These are phyloP conservation scores for Calonectria naviculata DNA, from an alignment of 2,329 filamentous ascomycete species.

Conservation along the genomic window DNA sequence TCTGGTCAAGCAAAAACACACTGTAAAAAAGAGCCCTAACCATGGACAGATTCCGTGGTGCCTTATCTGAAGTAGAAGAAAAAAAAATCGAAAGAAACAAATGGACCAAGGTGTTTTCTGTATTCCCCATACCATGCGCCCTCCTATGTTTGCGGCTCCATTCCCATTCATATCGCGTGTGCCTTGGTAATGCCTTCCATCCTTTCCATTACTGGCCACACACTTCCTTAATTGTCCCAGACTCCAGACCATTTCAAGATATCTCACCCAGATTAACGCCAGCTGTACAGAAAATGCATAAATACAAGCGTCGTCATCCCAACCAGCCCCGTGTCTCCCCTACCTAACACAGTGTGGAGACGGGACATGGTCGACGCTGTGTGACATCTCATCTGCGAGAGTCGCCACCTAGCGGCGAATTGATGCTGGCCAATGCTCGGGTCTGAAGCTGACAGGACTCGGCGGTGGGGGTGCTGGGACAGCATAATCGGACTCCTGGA, in stretches of 20 bases:
- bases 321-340: conserved; percentile 4
- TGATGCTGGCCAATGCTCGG: conserved; percentile 63
- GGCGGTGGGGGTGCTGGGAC: conserved; percentile 75
- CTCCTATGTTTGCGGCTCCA: conserved; percentile 21
- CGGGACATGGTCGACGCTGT: conserved; percentile 23
- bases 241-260: conserved; percentile 34
- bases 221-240: conserved; percentile 24
- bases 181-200: conserved; percentile 23
- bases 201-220: conserved; percentile 26
- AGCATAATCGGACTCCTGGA: conserved; percentile 69
- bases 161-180: conserved; percentile 16
- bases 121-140: conserved; percentile 31
- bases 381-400: conserved; percentile 19
- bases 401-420: conserved; percentile 40
- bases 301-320: conserved; percentile 7
- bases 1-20: background rate
- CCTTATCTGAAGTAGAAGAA: conserved; percentile 14
- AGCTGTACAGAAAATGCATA: conserved; percentile 23
- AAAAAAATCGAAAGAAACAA: conserved; percentile 13
- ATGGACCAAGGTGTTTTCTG: conserved; percentile 28
- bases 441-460: conserved; percentile 70
- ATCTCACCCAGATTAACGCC: conserved; percentile 28
- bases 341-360: conserved; percentile 9
- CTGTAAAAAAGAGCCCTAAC: conserved; percentile 10
- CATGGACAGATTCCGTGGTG: conserved; percentile 5